Percentiles rank a stretch among this genome's conserved stretches.
Conservation (phyloP, 192 early-diverging fungal genomes). For the Umbelopsis ramanniana region DNA sequence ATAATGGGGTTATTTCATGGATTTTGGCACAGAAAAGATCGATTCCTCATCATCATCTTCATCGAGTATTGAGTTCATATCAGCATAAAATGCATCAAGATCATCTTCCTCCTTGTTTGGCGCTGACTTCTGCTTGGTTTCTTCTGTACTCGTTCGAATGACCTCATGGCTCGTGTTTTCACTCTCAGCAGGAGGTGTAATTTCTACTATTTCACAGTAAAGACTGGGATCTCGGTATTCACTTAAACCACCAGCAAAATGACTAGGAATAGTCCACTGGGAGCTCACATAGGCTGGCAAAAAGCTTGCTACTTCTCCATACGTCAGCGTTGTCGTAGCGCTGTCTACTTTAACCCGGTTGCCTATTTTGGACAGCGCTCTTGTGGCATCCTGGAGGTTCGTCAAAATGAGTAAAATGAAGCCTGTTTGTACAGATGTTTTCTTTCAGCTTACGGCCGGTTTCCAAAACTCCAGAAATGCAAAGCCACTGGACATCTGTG, state of each 20-base stretch:
- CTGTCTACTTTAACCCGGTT: slow-evolving; percentile 7
- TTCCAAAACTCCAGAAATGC: slow-evolving; percentile 64
- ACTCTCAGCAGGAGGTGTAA: slow-evolving; percentile 22
- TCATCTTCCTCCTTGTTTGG: slow-evolving; percentile 59
- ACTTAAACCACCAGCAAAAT: slow-evolving; percentile 43
- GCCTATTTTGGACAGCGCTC: neutral
- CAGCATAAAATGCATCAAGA: slow-evolving; percentile 65
- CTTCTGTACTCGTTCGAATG: slow-evolving; percentile 8
- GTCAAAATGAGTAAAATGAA: neutral
- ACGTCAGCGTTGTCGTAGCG: slow-evolving; percentile 31
- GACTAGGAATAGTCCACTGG: slow-evolving; percentile 55
- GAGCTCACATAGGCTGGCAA: slow-evolving; percentile 65
- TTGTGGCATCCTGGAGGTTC: slow-evolving; percentile 8
- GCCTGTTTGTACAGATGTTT: neutral
- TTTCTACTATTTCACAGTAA: slow-evolving; percentile 48
- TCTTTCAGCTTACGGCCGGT: slow-evolving; percentile 41
- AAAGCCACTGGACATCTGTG: slow-evolving; percentile 64
- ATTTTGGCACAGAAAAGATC: slow-evolving; percentile 11
- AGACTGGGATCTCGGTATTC: slow-evolving; percentile 70
- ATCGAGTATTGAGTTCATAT: slow-evolving; percentile 36
- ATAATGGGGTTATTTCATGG: neutral
- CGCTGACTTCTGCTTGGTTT: slow-evolving; percentile 15
- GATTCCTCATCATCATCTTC: slow-evolving; percentile 12
- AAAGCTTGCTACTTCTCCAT: slow-evolving; percentile 62
- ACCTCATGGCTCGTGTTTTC: slow-evolving; percentile 15